Percentiles rank a stretch among this genome's conserved stretches.
These are phyloP conservation scores for Citrullus amarus DNA, from an alignment of 306 rosid genomes.

Conservation along the genomic window DNA sequence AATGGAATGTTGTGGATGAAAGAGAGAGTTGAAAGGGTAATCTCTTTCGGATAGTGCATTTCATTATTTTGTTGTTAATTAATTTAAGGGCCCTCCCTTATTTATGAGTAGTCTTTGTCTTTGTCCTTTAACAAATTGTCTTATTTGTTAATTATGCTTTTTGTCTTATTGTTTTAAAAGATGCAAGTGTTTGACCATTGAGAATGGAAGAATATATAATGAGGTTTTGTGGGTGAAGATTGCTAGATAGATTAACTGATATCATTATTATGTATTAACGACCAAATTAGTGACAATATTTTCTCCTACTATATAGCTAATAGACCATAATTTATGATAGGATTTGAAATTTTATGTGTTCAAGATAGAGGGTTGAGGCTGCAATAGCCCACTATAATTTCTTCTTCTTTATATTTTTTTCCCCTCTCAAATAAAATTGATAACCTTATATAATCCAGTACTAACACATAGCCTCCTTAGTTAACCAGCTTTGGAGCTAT, in stretches of 20 bases:
- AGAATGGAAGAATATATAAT: background rate
- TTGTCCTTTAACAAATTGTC: background rate
- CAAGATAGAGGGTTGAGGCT: background rate
- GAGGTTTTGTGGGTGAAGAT: background rate
- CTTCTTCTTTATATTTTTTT: background rate
- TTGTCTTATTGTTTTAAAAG: background rate
- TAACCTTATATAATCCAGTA: background rate
- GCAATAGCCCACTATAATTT: background rate
- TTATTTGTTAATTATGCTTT: background rate
- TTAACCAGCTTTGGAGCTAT: background rate
- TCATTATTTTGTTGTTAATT: background rate
- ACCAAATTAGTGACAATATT: background rate
- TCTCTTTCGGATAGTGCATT: background rate
- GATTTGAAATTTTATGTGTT: conserved; percentile 2
- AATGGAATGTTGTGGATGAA: background rate
- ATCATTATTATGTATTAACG: background rate
- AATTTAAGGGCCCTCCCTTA: background rate
- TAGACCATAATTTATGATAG: background rate
- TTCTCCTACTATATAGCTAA: background rate
- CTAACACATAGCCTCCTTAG: background rate
- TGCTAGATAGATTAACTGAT: background rate
- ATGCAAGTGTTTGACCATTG: background rate
- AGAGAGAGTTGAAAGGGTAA: background rate
- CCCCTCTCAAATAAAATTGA: background rate
- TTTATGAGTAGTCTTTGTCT: background rate